A percentile compares a stretch with the other conserved stretches of the same genome.
phyloP scores from a whole-genome alignment of 768 basidiomycete species.

The Phaeolepiota aurea region DNA sequence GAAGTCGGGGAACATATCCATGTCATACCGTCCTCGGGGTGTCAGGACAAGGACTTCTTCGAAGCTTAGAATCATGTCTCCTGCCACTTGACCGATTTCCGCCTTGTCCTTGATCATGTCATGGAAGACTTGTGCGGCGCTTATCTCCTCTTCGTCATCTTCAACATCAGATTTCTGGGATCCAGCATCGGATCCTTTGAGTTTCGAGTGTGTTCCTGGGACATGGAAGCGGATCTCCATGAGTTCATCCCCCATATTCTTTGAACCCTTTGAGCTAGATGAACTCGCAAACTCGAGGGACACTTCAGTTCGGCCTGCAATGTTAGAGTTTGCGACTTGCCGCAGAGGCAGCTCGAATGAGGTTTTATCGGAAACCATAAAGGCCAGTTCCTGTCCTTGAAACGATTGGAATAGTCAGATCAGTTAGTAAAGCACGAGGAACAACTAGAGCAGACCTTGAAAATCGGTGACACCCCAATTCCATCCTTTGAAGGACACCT shows the following conservation, averaged over 20 bases:
- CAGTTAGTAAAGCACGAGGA: no score
- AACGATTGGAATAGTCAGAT: background rate
- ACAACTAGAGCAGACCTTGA: slow-evolving; percentile 68
- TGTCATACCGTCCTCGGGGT: slow-evolving; percentile 93
- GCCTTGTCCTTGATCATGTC: slow-evolving; percentile 95
- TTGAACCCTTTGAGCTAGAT: slow-evolving; percentile 29
- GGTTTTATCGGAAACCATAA: slow-evolving; percentile 80
- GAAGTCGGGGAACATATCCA: slow-evolving; percentile 97
- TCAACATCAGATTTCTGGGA: slow-evolving; percentile 69
- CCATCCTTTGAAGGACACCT: slow-evolving; percentile 90
- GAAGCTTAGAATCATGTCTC: slow-evolving; percentile 89
- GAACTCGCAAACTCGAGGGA: slow-evolving; percentile 83
- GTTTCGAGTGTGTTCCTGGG: slow-evolving; percentile 62
- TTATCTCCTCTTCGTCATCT: slow-evolving; percentile 68
- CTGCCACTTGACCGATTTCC: slow-evolving; percentile 84
- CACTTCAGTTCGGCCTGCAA: slow-evolving; percentile 96
- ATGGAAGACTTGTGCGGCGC: slow-evolving; percentile 94
- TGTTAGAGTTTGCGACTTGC: slow-evolving; percentile 93
- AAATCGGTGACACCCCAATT: slow-evolving; percentile 98
- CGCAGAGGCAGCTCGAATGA: slow-evolving; percentile 85
- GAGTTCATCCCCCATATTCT: slow-evolving; percentile 69
- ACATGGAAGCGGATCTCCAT: slow-evolving; percentile 96
- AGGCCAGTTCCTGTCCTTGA: slow-evolving; percentile 84
- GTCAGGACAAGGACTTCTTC: slow-evolving; percentile 93
- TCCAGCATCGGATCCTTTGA: slow-evolving; percentile 58